Percentiles rank a stretch among this genome's conserved stretches.
These are phyloP conservation scores for Cicer cuneatum DNA, from an alignment of 306 rosid genomes.

Conservation along the genomic window DNA sequence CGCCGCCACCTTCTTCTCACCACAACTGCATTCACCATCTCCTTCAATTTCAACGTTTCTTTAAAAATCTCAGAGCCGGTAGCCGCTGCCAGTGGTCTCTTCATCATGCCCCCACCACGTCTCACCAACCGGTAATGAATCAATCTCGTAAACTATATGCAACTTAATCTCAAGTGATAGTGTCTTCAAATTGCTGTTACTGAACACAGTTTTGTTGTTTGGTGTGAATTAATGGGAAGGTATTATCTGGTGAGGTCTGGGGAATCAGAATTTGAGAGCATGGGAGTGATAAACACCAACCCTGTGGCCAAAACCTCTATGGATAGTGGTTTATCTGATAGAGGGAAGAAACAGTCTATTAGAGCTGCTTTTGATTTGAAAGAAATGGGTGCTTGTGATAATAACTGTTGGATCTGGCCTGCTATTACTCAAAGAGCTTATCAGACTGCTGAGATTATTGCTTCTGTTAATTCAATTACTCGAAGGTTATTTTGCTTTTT, in stretches of 20 bases:
- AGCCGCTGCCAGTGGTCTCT: slow-evolving; percentile 60
- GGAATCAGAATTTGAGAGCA: slow-evolving; percentile 85
- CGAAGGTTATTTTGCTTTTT: slow-evolving; percentile 57
- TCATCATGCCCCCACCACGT: slow-evolving; percentile 65
- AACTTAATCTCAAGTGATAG: no score
- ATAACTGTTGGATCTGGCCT: slow-evolving; percentile 95
- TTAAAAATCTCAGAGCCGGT: slow-evolving; percentile 44
- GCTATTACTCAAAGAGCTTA: slow-evolving; percentile 97
- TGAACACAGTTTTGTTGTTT: slow-evolving; percentile 5
- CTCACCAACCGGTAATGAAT: slow-evolving; percentile 51
- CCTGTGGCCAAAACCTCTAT: slow-evolving; percentile 89
- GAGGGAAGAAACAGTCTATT: slow-evolving; percentile 74
- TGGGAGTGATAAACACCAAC: slow-evolving; percentile 84
- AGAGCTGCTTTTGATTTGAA: slow-evolving; percentile 79
- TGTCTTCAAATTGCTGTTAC: no score
- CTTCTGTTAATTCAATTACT: slow-evolving; percentile 71
- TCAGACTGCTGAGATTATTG: slow-evolving; percentile 91
- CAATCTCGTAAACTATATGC: no score
- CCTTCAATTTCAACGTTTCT: slow-evolving; percentile 49
- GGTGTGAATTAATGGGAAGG: slow-evolving; percentile 53
- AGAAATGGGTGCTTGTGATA: slow-evolving; percentile 85
- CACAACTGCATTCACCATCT: slow-evolving; percentile 48
- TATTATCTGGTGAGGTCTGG: slow-evolving; percentile 92
- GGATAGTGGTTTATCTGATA: slow-evolving; percentile 80
- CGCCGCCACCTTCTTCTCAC: slow-evolving; percentile 55